Percentiles rank a stretch among this genome's conserved stretches.
Evolutionary conservation across 805 yeast species (phyloP).

Genomic region (Spathaspora boniae): DNA sequence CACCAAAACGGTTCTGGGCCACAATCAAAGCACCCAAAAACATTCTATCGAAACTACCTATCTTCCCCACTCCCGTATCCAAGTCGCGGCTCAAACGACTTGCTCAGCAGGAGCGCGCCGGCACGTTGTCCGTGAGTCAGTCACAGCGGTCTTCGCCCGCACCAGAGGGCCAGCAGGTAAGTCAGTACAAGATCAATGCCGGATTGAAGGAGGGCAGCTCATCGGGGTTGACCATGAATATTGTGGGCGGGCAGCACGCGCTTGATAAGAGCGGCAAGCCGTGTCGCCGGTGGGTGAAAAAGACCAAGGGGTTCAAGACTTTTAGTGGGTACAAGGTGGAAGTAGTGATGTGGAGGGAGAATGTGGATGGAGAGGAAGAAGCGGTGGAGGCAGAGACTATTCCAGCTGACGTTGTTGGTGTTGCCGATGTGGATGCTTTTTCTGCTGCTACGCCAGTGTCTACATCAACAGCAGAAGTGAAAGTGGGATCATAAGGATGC

Average conservation of each 20-base stretch:
- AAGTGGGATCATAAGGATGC: too few relatives aligned
- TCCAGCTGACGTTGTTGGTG: too few relatives aligned
- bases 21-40: slow-evolving; percentile 29
- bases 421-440: too few relatives aligned
- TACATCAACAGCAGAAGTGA: too few relatives aligned
- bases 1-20: slow-evolving; percentile 32
- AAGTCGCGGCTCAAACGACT: slow-evolving; percentile 30
- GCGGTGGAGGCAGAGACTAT: slow-evolving; percentile 4
- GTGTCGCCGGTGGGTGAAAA: slow-evolving; percentile 31
- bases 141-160: slow-evolving; percentile 11
- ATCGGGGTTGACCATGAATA: slow-evolving; percentile 38
- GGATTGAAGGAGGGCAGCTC: slow-evolving; percentile 41
- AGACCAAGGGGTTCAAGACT: slow-evolving; percentile 35
- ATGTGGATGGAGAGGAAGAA: slow-evolving; percentile 11
- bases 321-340: slow-evolving; percentile 40
- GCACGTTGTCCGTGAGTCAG: slow-evolving; percentile 27
- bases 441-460: too few relatives aligned
- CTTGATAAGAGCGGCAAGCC: slow-evolving; percentile 38
- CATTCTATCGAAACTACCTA: slow-evolving; percentile 32
- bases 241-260: slow-evolving; percentile 20
- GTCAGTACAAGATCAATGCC: slow-evolving; percentile 30
- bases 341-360: too few relatives aligned
- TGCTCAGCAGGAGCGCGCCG: slow-evolving; percentile 25
- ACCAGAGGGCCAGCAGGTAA: slow-evolving; percentile 10
- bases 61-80: slow-evolving; percentile 28